These are phyloP conservation scores for Schwanniomyces pseudopolymorphus DNA, from an alignment of 805 yeast species.

Conservation along the genomic window DNA sequence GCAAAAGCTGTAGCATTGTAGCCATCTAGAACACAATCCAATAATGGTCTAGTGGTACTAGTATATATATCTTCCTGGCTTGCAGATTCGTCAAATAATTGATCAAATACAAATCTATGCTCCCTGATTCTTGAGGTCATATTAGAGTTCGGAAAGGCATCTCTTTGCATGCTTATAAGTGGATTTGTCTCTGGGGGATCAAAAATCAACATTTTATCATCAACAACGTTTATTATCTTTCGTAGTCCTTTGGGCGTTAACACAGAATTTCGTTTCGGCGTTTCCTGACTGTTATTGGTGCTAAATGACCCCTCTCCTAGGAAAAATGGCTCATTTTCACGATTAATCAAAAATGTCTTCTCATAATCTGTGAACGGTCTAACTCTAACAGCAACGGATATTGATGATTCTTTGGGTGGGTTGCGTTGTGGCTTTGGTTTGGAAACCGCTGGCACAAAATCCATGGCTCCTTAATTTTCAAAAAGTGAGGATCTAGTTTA, in stretches of 20 bases:
- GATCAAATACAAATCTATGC: slow-evolving; percentile 80
- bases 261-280: slow-evolving; percentile 14
- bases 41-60: slow-evolving; percentile 66
- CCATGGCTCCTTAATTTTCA: background rate
- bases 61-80: slow-evolving; percentile 67
- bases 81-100: slow-evolving; percentile 64
- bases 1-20: slow-evolving; percentile 91
- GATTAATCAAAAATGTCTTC: slow-evolving; percentile 42
- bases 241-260: slow-evolving; percentile 54
- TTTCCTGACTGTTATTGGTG: slow-evolving; percentile 4
- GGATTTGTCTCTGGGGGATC: slow-evolving; percentile 82
- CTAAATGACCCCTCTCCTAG: slow-evolving; percentile 55
- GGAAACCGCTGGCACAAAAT: background rate
- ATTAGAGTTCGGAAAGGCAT: slow-evolving; percentile 38
- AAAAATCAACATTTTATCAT: slow-evolving; percentile 80
- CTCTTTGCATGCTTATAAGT: slow-evolving; percentile 46
- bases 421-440: background rate
- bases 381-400: slow-evolving; percentile 76
- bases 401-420: slow-evolving; percentile 50
- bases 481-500: background rate
- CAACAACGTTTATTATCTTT: slow-evolving; percentile 75
- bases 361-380: slow-evolving; percentile 76
- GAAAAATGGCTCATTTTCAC: slow-evolving; percentile 40
- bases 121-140: slow-evolving; percentile 56
- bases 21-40: slow-evolving; percentile 78